Percentiles rank a stretch among this genome's conserved stretches.
phyloP scores from a whole-genome alignment of 1,139 yeast species.

The Hyphopichia fennica region DNA sequence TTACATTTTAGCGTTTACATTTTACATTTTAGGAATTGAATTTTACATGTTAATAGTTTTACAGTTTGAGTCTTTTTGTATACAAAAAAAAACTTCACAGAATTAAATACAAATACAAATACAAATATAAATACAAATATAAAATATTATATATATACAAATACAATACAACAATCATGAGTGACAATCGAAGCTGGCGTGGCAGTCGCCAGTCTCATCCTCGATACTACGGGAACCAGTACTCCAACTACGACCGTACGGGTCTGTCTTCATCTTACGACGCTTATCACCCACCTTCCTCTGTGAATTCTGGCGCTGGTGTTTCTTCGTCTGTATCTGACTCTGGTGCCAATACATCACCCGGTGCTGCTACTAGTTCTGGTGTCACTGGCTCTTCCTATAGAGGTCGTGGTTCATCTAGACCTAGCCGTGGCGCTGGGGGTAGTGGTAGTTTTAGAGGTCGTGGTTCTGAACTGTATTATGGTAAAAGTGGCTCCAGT shows the following conservation, averaged over 20 bases:
- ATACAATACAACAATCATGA: neutral
- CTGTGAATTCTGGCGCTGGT: neutral
- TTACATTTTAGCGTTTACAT: too few relatives aligned
- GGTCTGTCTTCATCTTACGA: neutral
- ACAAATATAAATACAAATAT: too few relatives aligned
- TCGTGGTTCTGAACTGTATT: neutral
- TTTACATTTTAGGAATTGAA: too few relatives aligned
- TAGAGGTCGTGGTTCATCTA: neutral
- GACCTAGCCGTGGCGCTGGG: neutral
- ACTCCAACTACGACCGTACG: neutral
- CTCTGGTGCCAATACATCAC: neutral
- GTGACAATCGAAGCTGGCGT: neutral
- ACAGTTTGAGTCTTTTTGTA: too few relatives aligned
- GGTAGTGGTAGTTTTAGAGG: constrained; percentile 1
- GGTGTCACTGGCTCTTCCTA: neutral
- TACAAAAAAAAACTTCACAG: too few relatives aligned
- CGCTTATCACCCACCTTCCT: neutral
- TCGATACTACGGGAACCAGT: constrained; percentile 2
- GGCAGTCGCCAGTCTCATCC: neutral
- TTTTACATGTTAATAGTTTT: too few relatives aligned
- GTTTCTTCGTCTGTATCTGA: neutral
- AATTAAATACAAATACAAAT: too few relatives aligned
- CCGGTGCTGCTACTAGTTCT: neutral
- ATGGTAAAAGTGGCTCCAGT: neutral
- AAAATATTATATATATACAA: too few relatives aligned